Evolutionary conservation across 257 asterid genomes (phyloP).

Genomic region (Parsonsia alboflavescens): DNA sequence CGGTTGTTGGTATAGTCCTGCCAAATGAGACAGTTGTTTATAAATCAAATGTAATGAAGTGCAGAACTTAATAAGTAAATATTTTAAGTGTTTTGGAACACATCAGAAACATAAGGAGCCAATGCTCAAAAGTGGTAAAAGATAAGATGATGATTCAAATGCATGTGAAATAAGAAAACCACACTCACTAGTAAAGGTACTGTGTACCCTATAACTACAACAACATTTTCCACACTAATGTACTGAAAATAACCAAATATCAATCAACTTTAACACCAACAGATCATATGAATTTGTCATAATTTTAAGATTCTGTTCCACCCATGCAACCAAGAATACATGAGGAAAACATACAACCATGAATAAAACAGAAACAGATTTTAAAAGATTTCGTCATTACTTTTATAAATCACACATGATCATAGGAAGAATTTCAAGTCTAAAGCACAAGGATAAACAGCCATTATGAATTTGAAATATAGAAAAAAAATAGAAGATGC

Average conservation of each 20-base stretch:
- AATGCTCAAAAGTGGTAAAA: not conserved
- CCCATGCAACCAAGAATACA: not conserved
- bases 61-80: not conserved
- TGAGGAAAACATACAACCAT: too few species aligned
- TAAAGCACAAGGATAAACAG: not conserved
- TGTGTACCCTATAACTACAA: not conserved
- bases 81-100: not conserved
- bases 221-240: not conserved
- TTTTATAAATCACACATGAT: not conserved
- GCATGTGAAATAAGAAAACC: not conserved
- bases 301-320: not conserved
- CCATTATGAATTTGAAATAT: conserved; percentile 2
- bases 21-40: not conserved
- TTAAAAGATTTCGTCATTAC: not conserved
- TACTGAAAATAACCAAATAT: not conserved
- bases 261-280: not conserved
- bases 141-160: not conserved
- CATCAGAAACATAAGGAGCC: not conserved
- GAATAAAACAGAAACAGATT: not conserved
- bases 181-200: too few species aligned
- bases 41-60: not conserved
- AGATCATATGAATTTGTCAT: not conserved
- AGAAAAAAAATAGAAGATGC: not conserved
- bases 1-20: conserved; percentile 50
- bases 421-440: not conserved